Percentiles rank a stretch among this genome's conserved stretches.
Evolutionary conservation across 164 flowering plant species (phyloP).

Genomic region (Vitis rotundifolia): DNA sequence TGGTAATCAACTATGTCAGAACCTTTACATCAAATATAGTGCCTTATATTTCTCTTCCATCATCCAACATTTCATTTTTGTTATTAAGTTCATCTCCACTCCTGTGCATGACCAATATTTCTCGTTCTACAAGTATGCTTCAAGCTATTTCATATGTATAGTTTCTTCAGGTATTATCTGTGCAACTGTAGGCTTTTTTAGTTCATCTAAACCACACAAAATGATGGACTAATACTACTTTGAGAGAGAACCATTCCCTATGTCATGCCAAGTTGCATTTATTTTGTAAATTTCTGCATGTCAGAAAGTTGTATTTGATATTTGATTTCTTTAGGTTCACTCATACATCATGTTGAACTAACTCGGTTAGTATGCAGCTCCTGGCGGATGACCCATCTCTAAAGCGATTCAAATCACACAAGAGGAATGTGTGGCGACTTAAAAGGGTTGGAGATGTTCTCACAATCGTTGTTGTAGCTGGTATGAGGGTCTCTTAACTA

Average conservation of each 20-base stretch:
- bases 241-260: background rate
- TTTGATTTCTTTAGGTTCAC: background rate
- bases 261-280: background rate
- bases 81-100: no score
- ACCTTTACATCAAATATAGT: no score
- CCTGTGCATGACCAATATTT: no score
- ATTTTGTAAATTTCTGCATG: background rate
- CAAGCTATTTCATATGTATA: no score
- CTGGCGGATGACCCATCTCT: constrained; percentile 71
- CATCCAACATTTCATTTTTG: no score
- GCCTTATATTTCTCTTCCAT: no score
- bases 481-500: constrained; percentile 34
- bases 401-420: constrained; percentile 72
- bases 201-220: no score
- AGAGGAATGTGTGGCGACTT: constrained; percentile 45
- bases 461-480: constrained; percentile 72
- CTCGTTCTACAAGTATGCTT: no score
- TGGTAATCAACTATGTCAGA: no score
- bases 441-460: constrained; percentile 76
- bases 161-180: no score
- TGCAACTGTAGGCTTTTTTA: no score
- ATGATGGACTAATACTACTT: no score
- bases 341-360: background rate
- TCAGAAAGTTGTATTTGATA: background rate
- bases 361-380: constrained; percentile 48